Conservation (phyloP, 345 rosid species). For the Barbarea vulgaris region DNA sequence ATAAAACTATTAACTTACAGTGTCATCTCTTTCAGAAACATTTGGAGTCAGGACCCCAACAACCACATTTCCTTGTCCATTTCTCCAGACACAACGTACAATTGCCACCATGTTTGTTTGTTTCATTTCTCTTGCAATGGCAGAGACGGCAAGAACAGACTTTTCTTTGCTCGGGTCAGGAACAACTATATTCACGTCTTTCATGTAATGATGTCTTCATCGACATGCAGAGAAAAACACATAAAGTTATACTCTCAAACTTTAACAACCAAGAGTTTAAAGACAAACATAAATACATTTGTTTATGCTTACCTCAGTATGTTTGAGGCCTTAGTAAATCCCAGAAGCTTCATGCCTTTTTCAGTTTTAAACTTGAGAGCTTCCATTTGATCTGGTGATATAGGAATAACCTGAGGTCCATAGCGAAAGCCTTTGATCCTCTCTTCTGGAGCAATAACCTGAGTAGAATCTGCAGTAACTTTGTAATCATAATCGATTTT, state of each 20-base stretch:
- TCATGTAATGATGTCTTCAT: constrained; percentile 88
- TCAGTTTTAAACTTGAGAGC: constrained; percentile 85
- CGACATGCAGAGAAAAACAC: constrained; percentile 27
- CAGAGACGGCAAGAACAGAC: constrained; percentile 72
- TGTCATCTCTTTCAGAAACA: constrained; percentile 61
- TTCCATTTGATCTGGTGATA: constrained; percentile 74
- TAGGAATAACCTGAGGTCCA: constrained; percentile 96
- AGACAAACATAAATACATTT: constrained; percentile 8
- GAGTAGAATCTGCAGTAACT: constrained; percentile 54
- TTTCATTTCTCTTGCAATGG: constrained; percentile 87
- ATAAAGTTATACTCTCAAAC: constrained; percentile 17
- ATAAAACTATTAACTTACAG: constrained; percentile 50
- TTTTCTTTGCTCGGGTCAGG: constrained; percentile 76
- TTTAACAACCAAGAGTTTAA: constrained; percentile 13
- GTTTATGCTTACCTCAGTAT: constrained; percentile 56
- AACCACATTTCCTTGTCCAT: constrained; percentile 71
- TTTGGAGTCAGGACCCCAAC: constrained; percentile 85
- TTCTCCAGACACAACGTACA: constrained; percentile 95
- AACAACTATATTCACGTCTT: constrained; percentile 81
- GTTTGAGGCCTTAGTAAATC: constrained; percentile 78
- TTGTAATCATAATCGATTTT: constrained; percentile 83
- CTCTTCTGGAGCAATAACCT: constrained; percentile 84
- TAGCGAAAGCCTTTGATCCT: constrained; percentile 91
- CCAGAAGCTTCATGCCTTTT: constrained; percentile 87
- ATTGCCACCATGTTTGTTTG: constrained; percentile 78